Percentiles rank a stretch among this genome's conserved stretches.
Evolutionary conservation across 768 basidiomycete species (phyloP).

Genomic region (Naganishia vaughanmartiniae): DNA sequence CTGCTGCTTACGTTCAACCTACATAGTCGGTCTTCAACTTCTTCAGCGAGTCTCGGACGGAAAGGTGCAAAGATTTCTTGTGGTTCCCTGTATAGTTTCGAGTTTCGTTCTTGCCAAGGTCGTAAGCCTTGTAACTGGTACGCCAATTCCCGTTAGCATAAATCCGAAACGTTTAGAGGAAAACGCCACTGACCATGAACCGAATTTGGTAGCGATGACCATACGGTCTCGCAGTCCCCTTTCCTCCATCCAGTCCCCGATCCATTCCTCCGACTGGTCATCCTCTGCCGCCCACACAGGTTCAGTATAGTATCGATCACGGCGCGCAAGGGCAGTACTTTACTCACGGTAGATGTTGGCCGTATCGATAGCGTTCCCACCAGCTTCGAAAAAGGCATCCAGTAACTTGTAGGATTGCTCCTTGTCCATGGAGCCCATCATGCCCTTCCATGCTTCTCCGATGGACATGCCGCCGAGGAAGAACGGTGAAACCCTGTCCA

Average conservation of each 20-base stretch:
- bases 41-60: slow-evolving; percentile 38
- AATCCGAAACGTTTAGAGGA: too few species aligned
- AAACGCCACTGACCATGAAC: not conserved
- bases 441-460: slow-evolving; percentile 50
- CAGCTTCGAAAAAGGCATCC: slow-evolving; percentile 48
- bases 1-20: not conserved
- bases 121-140: slow-evolving; percentile 23
- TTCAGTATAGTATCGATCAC: slow-evolving; percentile 40
- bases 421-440: slow-evolving; percentile 37
- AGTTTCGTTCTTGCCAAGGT: slow-evolving; percentile 26
- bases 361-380: slow-evolving; percentile 60
- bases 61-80: slow-evolving; percentile 55
- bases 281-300: slow-evolving; percentile 52
- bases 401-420: slow-evolving; percentile 37
- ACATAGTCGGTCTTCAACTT: slow-evolving; percentile 37
- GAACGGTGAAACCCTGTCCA: slow-evolving; percentile 42
- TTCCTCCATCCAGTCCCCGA: slow-evolving; percentile 58
- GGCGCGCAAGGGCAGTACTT: not conserved
- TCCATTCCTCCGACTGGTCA: slow-evolving; percentile 59
- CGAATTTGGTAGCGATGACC: slow-evolving; percentile 53
- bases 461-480: slow-evolving; percentile 45
- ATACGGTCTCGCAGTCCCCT: slow-evolving; percentile 57
- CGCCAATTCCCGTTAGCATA: not conserved
- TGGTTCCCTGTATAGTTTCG: slow-evolving; percentile 58
- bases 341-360: slow-evolving; percentile 58